Evolutionary conservation across 805 yeast species (phyloP).

Genomic region (Suhomyces prunicola): DNA sequence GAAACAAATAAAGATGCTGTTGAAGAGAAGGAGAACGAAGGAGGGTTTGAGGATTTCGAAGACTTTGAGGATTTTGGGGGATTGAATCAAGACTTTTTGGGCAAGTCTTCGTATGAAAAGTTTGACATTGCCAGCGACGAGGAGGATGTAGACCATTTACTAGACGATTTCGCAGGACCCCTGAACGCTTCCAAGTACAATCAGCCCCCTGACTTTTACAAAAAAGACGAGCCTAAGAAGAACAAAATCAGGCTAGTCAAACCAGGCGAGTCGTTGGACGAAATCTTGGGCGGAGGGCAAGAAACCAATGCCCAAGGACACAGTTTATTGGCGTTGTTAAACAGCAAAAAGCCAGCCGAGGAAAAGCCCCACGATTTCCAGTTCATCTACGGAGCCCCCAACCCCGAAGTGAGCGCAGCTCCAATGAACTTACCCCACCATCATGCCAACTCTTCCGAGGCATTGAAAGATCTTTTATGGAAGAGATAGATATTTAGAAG

Average conservation of each 20-base stretch:
- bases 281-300: conserved; percentile 2
- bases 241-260: conserved; percentile 24
- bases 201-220: conserved; percentile 5
- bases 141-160: conserved; percentile 21
- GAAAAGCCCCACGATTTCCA: conserved; percentile 9
- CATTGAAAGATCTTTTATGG: conserved; percentile 8
- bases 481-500: neutral
- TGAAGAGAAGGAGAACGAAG: conserved; percentile 17
- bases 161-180: conserved; percentile 5
- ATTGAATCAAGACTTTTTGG: conserved; percentile 2
- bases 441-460: conserved; percentile 4
- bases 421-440: neutral
- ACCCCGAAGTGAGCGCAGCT: neutral
- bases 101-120: conserved; percentile 13
- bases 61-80: conserved; percentile 27
- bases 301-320: conserved; percentile 16
- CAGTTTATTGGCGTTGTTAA: conserved; percentile 21
- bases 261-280: conserved; percentile 24
- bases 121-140: conserved; percentile 38
- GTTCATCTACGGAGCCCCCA: conserved; percentile 10
- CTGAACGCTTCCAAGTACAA: neutral
- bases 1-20: conserved; percentile 3
- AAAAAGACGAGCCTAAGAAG: conserved; percentile 9
- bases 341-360: conserved; percentile 9
- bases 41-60: conserved; percentile 33